Evolutionary conservation across 495 filamentous ascomycete genomes (phyloP).

Genomic region (Xylaria sp.): DNA sequence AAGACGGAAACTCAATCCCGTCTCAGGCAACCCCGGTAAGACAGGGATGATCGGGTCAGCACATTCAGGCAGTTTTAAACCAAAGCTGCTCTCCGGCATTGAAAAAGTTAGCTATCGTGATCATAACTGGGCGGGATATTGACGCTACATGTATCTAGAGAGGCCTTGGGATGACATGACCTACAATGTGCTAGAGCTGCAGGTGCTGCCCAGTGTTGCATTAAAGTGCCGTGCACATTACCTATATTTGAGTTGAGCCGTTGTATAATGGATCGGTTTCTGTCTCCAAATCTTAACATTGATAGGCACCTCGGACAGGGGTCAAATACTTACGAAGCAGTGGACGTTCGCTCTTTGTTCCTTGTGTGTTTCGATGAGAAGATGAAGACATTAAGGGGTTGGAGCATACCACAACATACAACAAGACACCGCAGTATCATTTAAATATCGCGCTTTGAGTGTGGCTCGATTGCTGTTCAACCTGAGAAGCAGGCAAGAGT

Average conservation of each 20-base stretch:
- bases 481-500: not conserved
- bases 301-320: not conserved
- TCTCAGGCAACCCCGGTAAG: conserved; percentile 9
- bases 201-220: not conserved
- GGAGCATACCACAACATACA: not conserved
- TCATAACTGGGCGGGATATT: not conserved
- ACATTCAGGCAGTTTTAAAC: not conserved
- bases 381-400: not conserved
- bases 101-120: not conserved
- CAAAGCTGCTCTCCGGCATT: not conserved
- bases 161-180: not conserved
- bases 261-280: not conserved
- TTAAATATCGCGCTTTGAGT: not conserved
- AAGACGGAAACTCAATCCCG: conserved; percentile 18
- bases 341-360: not conserved
- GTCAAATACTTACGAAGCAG: not conserved
- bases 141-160: not conserved
- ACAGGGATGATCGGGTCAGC: conserved; percentile 3
- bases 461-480: not conserved
- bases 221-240: not conserved
- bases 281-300: conserved; percentile 1
- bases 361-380: not conserved
- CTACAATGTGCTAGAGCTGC: not conserved
- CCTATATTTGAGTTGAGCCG: not conserved
- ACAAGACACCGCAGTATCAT: not conserved